A percentile compares a stretch with the other conserved stretches of the same genome.
Conservation (phyloP, 2,329 filamentous ascomycete species). For the Epichloe coenophiala region DNA sequence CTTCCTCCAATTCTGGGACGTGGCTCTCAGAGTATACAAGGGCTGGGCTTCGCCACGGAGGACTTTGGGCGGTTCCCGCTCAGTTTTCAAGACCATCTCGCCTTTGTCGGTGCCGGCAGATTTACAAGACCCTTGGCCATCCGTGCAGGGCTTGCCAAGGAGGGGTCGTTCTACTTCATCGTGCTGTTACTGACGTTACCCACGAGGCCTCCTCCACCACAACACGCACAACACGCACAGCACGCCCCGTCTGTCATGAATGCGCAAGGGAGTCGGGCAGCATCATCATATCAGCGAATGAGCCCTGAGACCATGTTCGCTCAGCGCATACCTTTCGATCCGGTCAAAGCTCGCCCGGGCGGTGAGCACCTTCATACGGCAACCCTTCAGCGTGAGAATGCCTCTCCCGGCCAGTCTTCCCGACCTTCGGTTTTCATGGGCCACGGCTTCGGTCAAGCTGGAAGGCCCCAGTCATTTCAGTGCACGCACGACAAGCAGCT, state of each 20-base stretch:
- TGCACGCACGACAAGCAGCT: neutral
- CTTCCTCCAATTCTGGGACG: constrained; percentile 48
- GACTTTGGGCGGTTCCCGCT: constrained; percentile 38
- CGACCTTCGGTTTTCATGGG: neutral
- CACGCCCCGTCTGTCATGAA: constrained; percentile 34
- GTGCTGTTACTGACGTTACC: constrained; percentile 32
- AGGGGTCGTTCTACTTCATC: constrained; percentile 49
- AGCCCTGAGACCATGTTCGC: constrained; percentile 21
- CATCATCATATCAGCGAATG: constrained; percentile 24
- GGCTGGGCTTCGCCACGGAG: constrained; percentile 38
- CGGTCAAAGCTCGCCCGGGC: constrained; percentile 24
- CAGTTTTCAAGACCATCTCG: constrained; percentile 40
- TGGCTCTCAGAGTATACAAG: constrained; percentile 40
- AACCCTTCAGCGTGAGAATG: neutral
- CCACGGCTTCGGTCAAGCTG: neutral
- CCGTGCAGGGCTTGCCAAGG: constrained; percentile 44
- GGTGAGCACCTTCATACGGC: constrained; percentile 13
- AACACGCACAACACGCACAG: constrained; percentile 34
- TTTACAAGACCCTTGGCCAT: constrained; percentile 35
- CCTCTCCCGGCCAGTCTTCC: neutral
- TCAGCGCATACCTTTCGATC: constrained; percentile 36
- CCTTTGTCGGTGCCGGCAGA: constrained; percentile 38
- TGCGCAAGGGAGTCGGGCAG: constrained; percentile 27
- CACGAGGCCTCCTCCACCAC: constrained; percentile 19
- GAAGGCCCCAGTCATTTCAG: neutral